Conservation (phyloP, 352 stramenopile species). For the Pythium sukuiense region DNA sequence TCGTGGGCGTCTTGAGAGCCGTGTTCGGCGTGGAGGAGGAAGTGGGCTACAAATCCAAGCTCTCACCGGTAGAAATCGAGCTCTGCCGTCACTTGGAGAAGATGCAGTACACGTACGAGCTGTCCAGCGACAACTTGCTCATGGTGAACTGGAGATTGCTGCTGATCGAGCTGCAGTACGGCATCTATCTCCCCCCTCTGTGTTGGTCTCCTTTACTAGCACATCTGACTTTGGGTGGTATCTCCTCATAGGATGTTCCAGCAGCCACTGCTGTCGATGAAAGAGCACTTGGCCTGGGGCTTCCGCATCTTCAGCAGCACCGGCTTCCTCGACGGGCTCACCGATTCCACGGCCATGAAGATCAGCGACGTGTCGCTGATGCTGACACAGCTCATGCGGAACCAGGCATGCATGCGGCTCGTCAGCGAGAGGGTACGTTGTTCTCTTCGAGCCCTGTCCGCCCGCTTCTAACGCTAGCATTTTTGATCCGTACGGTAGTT, state of each 20-base stretch:
- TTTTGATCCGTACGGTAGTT: constrained; percentile 30
- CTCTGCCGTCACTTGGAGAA: constrained; percentile 58
- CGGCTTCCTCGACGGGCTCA: constrained; percentile 46
- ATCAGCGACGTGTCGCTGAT: constrained; percentile 46
- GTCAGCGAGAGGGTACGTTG: constrained; percentile 48
- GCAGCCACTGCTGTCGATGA: constrained; percentile 51
- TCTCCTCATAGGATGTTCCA: constrained; percentile 43
- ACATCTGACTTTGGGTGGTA: no score
- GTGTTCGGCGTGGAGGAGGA: constrained; percentile 47
- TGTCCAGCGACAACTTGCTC: constrained; percentile 43
- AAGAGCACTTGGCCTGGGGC: constrained; percentile 55
- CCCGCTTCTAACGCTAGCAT: neutral
- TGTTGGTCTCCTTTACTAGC: neutral
- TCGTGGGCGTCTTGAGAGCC: constrained; percentile 60
- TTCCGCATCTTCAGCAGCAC: constrained; percentile 59
- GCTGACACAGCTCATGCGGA: constrained; percentile 53
- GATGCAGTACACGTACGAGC: constrained; percentile 67
- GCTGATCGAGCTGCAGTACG: constrained; percentile 54
- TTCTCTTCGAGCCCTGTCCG: neutral
- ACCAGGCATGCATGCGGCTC: constrained; percentile 44
- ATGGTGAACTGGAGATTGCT: constrained; percentile 72
- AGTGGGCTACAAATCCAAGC: constrained; percentile 25
- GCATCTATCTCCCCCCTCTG: neutral
- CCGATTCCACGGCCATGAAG: constrained; percentile 34
- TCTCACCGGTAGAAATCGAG: constrained; percentile 25